Evolutionary conservation across 306 rosid genomes (phyloP), one percentile per base, ranked within the genome.

Genomic region (Ormosia semicastrata): DNA sequence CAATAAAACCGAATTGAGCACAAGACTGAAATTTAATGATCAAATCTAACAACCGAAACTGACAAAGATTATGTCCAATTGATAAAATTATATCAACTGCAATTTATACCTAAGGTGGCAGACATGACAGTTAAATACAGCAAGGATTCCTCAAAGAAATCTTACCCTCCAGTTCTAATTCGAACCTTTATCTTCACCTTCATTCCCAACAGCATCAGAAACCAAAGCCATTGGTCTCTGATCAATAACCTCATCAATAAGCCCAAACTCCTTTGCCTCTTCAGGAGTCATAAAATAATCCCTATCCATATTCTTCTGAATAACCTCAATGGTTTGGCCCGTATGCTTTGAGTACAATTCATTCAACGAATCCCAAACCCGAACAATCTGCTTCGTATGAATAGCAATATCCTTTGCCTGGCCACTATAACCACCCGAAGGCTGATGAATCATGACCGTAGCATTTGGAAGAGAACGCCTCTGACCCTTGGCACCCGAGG

Each of bases 401-500:
- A 95, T 93, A 4, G 91, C 86, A 62, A 95, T 89, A 75, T 93
- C 98, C 88, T 89, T 93, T 3, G 99, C 99, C 89, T 95, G 99
- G 77, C 99, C 99, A 71, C 94, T 90, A 34, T 88, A 93, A 50
- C 99, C 98, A 30, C 98, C 98, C 4, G 99, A 95, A 71, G 97
- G 97, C 85, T 95, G 99, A 87, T 95, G 99, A 86, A 95, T 78
- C 99, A 95, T 95, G 74, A 95, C 47, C 1, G 97, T 83, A 2
- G 99, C 94, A 86, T 95, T 90, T 0, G 99, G 98, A 79, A 95
- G 99, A 6, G 98, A 33, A 24, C 97, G 96, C 83, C 99, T 88
- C 88, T 93, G 89, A 10, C 99, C 99, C 89, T 90, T 92, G 54
- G 97, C 80, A 75, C 99, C 99, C 4, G 99, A 95, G 47, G 97